Conservation (phyloP, 371 early-diverging fungal genomes). For the Phascolomyces articulosus region DNA sequence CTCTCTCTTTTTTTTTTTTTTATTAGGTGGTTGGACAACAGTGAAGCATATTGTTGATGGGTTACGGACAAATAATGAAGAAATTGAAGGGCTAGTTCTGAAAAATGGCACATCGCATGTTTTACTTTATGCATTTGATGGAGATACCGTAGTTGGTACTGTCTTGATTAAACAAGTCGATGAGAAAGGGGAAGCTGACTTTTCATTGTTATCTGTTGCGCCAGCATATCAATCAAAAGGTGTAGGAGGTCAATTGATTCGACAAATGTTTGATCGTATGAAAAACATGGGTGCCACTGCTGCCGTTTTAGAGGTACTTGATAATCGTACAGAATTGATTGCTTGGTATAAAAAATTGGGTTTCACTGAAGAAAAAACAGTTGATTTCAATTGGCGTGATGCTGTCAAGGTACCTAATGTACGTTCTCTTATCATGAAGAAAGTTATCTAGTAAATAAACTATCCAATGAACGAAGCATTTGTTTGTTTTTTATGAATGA, state of each 20-base stretch:
- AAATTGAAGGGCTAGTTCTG: slow-evolving; percentile 23
- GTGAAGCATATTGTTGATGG: slow-evolving; percentile 41
- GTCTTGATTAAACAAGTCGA: slow-evolving; percentile 34
- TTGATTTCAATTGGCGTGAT: background rate
- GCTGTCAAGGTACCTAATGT: background rate
- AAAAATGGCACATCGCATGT: slow-evolving; percentile 29
- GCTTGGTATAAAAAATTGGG: slow-evolving; percentile 58
- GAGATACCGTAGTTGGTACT: slow-evolving; percentile 37
- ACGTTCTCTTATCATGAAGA: background rate
- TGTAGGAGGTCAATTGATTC: slow-evolving; percentile 55
- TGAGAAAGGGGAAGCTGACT: slow-evolving; percentile 26
- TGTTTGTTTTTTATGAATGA: background rate
- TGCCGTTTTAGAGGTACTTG: slow-evolving; percentile 49
- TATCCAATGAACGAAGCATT: background rate
- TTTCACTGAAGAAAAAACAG: slow-evolving; percentile 45
- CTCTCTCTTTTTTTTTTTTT: background rate
- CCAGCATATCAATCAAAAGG: slow-evolving; percentile 56
- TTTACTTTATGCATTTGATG: slow-evolving; percentile 26
- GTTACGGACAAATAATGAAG: slow-evolving; percentile 28
- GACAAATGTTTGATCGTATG: slow-evolving; percentile 43
- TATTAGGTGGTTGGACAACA: slow-evolving; percentile 46
- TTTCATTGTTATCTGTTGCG: slow-evolving; percentile 56
- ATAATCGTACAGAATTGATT: slow-evolving; percentile 52
- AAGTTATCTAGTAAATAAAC: background rate
- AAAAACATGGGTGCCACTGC: slow-evolving; percentile 29